Evolutionary conservation across 768 basidiomycete species (phyloP).

Genomic region (Clathrus columnatus): DNA sequence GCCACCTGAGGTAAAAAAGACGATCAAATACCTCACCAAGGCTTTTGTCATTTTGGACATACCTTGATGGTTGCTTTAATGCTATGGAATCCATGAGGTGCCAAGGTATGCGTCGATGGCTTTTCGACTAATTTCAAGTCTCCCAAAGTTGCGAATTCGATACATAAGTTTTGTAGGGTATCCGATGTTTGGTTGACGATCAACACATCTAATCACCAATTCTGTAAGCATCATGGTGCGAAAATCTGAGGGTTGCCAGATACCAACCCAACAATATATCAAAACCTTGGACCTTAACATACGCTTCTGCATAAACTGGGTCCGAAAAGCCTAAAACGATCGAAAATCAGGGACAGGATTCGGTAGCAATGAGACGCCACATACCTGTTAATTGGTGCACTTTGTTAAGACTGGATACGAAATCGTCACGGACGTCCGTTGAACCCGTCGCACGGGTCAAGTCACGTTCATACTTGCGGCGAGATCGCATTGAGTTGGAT

Average conservation of each 20-base stretch:
- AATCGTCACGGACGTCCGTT: slow-evolving; percentile 78
- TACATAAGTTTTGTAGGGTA: slow-evolving; percentile 91
- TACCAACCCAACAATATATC: slow-evolving; percentile 79
- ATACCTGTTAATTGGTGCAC: slow-evolving; percentile 89
- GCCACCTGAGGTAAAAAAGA: slow-evolving; percentile 45
- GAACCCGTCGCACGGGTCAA: slow-evolving; percentile 83
- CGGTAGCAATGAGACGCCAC: slow-evolving; percentile 12
- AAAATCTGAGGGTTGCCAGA: background rate
- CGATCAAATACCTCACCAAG: background rate
- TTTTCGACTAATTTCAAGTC: slow-evolving; percentile 96
- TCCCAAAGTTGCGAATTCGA: slow-evolving; percentile 95
- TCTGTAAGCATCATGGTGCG: background rate
- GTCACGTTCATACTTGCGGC: slow-evolving; percentile 73
- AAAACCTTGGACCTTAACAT: slow-evolving; percentile 95
- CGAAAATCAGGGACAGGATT: background rate
- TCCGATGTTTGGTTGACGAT: slow-evolving; percentile 93
- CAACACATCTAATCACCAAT: slow-evolving; percentile 62
- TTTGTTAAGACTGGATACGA: slow-evolving; percentile 86
- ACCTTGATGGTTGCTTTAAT: slow-evolving; percentile 98
- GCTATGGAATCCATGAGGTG: slow-evolving; percentile 94
- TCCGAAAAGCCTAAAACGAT: slow-evolving; percentile 77
- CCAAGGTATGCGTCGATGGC: slow-evolving; percentile 88
- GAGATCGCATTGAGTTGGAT: background rate
- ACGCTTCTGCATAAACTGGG: slow-evolving; percentile 96
- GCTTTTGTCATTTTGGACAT: background rate